Evolutionary conservation across 805 yeast species (phyloP), one percentile per base, ranked within the genome.

Genomic region (Candida sithepensis): DNA sequence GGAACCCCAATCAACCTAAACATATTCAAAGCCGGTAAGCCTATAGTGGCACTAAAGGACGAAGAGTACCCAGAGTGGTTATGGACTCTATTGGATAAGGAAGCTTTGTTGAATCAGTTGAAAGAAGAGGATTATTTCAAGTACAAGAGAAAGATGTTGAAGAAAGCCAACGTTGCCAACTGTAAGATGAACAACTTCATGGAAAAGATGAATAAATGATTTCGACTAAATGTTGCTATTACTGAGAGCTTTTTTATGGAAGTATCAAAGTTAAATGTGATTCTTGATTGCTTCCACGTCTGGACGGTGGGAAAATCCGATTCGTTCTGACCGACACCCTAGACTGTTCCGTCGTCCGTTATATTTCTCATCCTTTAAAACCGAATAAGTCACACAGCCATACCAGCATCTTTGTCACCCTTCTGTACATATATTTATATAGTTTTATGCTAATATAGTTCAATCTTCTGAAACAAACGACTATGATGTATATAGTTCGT

Each of bases 31-130:
- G 74, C 76, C 33, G 95, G 92, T n/a, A 81, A 84, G 50, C 97
- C 90, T 57, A 89, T 95, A 8, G 82, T 88, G 4, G 98, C 98
- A 1, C 67, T 85, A 46, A 88, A 85, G 51, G 98, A 94, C 64
- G 73, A 73, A 34, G 96, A 91, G 59, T 92, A 92, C 63, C 99
- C 99, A 4, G 87, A 77, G 40, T 92, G 99, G 99, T 74, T 92
- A 45, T 94, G 98, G 98, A 79, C 77, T 4, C 72, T 88, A 42
- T 75, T 90, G 28, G 96, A 91, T 65, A 71, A 77, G 44, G 77
- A 78, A 34, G 78, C 78, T n/a, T 82, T 79, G 59, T 71, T 74
- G 47, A 77, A 72, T 23, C 72, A 77, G 54, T 72, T 85, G 34
- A 82, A 78, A 43, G 44, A 59, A 9, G 73, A 72, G 21, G 79